Conservation (phyloP, 768 basidiomycete genomes). For the Tremella yokohamensis region DNA sequence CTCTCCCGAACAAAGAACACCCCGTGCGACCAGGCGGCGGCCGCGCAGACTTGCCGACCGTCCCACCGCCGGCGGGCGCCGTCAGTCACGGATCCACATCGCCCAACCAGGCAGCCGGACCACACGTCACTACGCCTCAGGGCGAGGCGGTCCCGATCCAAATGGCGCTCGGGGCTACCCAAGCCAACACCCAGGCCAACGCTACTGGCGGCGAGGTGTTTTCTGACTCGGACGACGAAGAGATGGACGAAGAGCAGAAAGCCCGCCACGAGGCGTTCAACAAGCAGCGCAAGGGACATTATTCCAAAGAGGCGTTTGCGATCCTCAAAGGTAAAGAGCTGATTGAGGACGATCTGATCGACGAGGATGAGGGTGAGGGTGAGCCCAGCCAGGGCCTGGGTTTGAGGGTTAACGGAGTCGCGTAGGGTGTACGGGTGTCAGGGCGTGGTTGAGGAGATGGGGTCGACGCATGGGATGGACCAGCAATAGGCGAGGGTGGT, state of each 20-base stretch:
- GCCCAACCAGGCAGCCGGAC: slow-evolving; percentile 4
- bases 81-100: background rate
- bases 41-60: background rate
- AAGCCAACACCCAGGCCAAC: slow-evolving; percentile 40
- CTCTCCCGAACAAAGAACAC: slow-evolving; percentile 35
- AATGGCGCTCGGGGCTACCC: slow-evolving; percentile 28
- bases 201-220: slow-evolving; percentile 56
- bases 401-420: no score
- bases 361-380: background rate
- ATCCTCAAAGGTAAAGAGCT: slow-evolving; percentile 43
- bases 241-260: slow-evolving; percentile 64
- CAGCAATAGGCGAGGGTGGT: background rate
- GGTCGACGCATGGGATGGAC: background rate
- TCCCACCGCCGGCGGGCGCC: no score
- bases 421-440: no score
- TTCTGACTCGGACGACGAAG: slow-evolving; percentile 61
- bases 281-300: slow-evolving; percentile 46
- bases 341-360: slow-evolving; percentile 20
- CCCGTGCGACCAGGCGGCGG: slow-evolving; percentile 48
- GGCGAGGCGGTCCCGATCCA: slow-evolving; percentile 54
- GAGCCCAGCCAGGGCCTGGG: no score
- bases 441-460: no score
- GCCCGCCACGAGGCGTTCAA: slow-evolving; percentile 43
- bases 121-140: slow-evolving; percentile 4
- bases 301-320: slow-evolving; percentile 49